These are phyloP conservation scores for Musa schizocarpa DNA, from an alignment of 176 grass and related monocot species.

Conservation along the genomic window DNA sequence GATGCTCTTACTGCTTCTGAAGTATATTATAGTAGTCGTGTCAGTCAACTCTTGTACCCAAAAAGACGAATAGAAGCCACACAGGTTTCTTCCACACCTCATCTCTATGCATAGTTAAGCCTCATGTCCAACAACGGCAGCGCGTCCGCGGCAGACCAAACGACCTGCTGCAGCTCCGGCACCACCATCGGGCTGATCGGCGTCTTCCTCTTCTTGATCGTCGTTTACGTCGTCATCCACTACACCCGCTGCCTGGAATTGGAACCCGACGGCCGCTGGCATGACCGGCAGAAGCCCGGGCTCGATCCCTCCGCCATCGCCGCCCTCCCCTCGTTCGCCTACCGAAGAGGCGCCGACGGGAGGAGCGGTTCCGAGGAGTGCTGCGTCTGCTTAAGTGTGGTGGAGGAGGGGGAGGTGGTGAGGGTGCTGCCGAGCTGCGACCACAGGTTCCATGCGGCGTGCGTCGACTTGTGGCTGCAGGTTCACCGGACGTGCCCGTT, in stretches of 20 bases:
- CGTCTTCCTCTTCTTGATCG: conserved; percentile 31
- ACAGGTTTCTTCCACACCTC: neutral
- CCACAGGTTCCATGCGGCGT: conserved; percentile 50
- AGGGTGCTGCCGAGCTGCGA: conserved; percentile 44
- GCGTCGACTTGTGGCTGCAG: conserved; percentile 58
- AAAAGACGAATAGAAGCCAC: too few species aligned
- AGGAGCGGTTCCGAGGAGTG: conserved; percentile 31
- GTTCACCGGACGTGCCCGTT: conserved; percentile 49
- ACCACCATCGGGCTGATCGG: conserved; percentile 27
- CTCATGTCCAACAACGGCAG: conserved; percentile 25
- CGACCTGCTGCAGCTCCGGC: conserved; percentile 27
- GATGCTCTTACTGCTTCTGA: too few species aligned
- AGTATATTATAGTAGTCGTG: too few species aligned
- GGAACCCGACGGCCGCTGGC: too few species aligned
- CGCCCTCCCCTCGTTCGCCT: conserved; percentile 42
- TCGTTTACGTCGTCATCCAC: conserved; percentile 40
- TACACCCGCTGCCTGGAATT: conserved; percentile 17
- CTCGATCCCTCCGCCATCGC: conserved; percentile 51
- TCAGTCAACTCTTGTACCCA: too few species aligned
- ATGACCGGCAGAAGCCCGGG: conserved; percentile 24
- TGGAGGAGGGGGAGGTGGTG: conserved; percentile 52
- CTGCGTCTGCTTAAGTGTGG: conserved; percentile 39
- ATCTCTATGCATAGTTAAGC: neutral
- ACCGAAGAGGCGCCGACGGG: conserved; percentile 4
- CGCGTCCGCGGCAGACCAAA: neutral